phyloP scores from a whole-genome alignment of 495 filamentous ascomycete genomes.

The Astrothelium subdiscretum region DNA sequence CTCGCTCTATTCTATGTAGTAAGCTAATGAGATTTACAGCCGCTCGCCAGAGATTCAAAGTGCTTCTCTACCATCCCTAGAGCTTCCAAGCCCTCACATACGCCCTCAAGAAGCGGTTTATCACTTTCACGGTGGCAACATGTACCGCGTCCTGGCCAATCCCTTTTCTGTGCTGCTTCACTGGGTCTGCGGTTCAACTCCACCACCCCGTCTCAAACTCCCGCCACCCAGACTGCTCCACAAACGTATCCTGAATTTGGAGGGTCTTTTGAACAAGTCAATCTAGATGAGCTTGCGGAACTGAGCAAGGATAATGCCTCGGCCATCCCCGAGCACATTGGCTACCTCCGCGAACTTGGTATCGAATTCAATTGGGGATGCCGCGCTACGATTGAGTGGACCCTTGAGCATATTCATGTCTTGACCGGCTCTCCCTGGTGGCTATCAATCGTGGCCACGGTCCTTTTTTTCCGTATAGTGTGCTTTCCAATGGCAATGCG shows the following conservation, averaged over 20 bases:
- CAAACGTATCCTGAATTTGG: neutral
- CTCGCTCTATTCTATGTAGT: neutral
- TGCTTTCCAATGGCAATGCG: slow-evolving; percentile 53
- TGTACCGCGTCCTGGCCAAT: neutral
- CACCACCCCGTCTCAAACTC: slow-evolving; percentile 4
- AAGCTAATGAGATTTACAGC: neutral
- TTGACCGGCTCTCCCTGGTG: slow-evolving; percentile 68
- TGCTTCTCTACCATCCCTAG: neutral
- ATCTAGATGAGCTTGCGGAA: neutral
- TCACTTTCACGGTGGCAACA: neutral
- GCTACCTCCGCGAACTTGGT: slow-evolving; percentile 71
- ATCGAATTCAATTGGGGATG: slow-evolving; percentile 78
- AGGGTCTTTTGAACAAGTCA: neutral
- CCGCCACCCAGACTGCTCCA: neutral
- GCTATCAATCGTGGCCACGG: slow-evolving; percentile 53
- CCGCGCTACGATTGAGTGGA: slow-evolving; percentile 53
- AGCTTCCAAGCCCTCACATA: neutral
- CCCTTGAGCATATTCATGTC: slow-evolving; percentile 74
- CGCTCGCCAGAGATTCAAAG: neutral
- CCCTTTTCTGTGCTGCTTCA: neutral
- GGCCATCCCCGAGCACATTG: slow-evolving; percentile 56
- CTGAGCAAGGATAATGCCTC: neutral
- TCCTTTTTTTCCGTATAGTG: slow-evolving; percentile 48
- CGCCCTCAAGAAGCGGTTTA: neutral
- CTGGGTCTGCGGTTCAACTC: slow-evolving; percentile 9